phyloP scores from a whole-genome alignment of 768 basidiomycete genomes.

The button mushroom (Agaricus bisporus) region DNA sequence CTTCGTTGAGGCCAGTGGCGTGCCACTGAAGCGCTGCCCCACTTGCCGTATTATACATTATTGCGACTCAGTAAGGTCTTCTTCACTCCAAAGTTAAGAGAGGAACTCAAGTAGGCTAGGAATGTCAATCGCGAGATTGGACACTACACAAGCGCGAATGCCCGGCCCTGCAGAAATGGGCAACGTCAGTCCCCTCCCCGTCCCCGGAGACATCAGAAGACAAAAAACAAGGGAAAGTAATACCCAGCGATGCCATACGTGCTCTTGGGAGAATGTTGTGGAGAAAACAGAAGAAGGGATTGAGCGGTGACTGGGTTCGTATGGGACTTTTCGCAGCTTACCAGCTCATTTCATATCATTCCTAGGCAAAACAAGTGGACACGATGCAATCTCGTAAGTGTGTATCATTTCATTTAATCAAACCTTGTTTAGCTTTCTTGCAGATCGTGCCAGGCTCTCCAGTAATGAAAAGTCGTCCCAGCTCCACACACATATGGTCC shows the following conservation, averaged over 20 bases:
- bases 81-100: background rate
- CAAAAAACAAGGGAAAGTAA: slow-evolving; percentile 13
- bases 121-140: slow-evolving; percentile 76
- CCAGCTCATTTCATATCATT: background rate
- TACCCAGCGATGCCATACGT: slow-evolving; percentile 76
- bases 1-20: slow-evolving; percentile 28
- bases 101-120: slow-evolving; percentile 25
- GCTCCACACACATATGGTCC: slow-evolving; percentile 63
- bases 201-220: slow-evolving; percentile 12
- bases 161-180: slow-evolving; percentile 55
- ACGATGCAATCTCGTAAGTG: slow-evolving; percentile 72
- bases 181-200: slow-evolving; percentile 32
- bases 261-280: slow-evolving; percentile 75
- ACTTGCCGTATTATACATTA: slow-evolving; percentile 68
- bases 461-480: slow-evolving; percentile 30
- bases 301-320: slow-evolving; percentile 52
- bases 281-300: slow-evolving; percentile 50
- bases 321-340: background rate
- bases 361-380: slow-evolving; percentile 57
- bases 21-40: slow-evolving; percentile 60
- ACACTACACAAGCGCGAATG: slow-evolving; percentile 75
- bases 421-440: background rate
- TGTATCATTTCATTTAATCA: background rate
- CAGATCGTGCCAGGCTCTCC: slow-evolving; percentile 52
- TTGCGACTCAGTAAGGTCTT: slow-evolving; percentile 60